Evolutionary conservation across 108 stramenopile species (phyloP), one percentile per base, ranked within the genome.

Genomic region (Ochromonas danica): DNA sequence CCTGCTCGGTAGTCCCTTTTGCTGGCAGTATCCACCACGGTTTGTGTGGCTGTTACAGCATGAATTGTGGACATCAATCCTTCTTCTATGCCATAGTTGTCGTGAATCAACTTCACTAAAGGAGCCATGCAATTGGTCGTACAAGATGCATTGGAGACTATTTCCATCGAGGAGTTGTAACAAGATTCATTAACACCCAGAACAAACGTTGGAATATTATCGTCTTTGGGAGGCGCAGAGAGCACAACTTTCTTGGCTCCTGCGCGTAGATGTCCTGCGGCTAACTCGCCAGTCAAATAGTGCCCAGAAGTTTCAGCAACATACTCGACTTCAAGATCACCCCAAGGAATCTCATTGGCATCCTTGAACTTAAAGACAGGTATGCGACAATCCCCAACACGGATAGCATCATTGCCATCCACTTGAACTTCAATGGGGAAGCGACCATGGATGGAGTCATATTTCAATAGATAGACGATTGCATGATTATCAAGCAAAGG

Each of bases 41-140:
- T 94, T 83, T 98, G 97, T 61, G 95, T 96, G 71, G 97, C 97
- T 43, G 97, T 98, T n/a, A 96, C 95, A 71, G 96, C 94, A 83
- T 98, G 97, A 79, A 98, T 94, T 38, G 97, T 98, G 85, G 96
- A 97, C 97, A 98, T 98, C 40, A 98, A 90, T 75, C 92, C 97
- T 78, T 96, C 94, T 88, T 92, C 90, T 41, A 98, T 87, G 61
- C 96, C 96, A 83, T 94, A 98, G 79, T 92, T 94, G 80, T 98
- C 97, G 83, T 98, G 92, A 90, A 98, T 83, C 35, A 96, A 94
- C 93, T 98, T 98, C 87, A 95, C 95, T 41, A 98, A 85, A 39
- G 96, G 97, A 43, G 96, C 97, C 61, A 98, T 89, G 84, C 97
- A 97, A 91, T 98, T 98, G 88, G 97, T 98, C 62, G 97, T 98